Evolutionary conservation across 208 protist species (phyloP), one percentile per base, ranked within the genome.

Genomic region (Leishmania amazonensis): DNA sequence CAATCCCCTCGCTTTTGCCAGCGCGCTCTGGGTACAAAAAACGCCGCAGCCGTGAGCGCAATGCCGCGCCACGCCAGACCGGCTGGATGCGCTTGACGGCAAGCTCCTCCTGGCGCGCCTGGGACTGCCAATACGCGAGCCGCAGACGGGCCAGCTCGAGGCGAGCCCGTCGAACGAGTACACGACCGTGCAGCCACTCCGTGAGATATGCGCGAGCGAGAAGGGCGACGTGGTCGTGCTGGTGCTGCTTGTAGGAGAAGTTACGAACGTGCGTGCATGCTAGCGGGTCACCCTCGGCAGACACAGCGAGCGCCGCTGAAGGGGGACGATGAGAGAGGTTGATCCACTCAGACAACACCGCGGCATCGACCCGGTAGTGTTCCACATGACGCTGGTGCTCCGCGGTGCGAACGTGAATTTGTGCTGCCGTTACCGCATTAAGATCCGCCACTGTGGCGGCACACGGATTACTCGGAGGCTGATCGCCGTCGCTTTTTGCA

Each of bases 61-160:
- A 42, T 21, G 87, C 87, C 0, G 95, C 95, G 3, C 95, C 95
- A 60, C 95, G 93, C 90, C 93, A 93, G n/a, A 98, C 57, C 17
- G 93, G 93, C 73, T 96, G 95, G 80, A 97, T 97, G 35, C 85
- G 84, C 3, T 88, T 86, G 28, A 85, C 94, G 1, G 94, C 94
- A 64, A 60, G 67, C 78, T 94, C 91, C 47, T 79, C 74, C 6
- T 86, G 86, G 68, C 77, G 88, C 19, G 72, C 78, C 77, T 91
- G 83, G 5, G 78, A 85, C 15, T 75, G 62, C 8, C 38, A 45
- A 57, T 71, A 65, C 1, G 78, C 72, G 17, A 51, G 7, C 28
- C 75, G 70, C 28, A 72, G 65, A 8, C 54, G 24, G 7, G 6
- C 24, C 64, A 85, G 54, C 72, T 70, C 64, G 3, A 64, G 82